Conservation (phyloP, 192 early-diverging fungal genomes). For the Coemansia sp. region DNA sequence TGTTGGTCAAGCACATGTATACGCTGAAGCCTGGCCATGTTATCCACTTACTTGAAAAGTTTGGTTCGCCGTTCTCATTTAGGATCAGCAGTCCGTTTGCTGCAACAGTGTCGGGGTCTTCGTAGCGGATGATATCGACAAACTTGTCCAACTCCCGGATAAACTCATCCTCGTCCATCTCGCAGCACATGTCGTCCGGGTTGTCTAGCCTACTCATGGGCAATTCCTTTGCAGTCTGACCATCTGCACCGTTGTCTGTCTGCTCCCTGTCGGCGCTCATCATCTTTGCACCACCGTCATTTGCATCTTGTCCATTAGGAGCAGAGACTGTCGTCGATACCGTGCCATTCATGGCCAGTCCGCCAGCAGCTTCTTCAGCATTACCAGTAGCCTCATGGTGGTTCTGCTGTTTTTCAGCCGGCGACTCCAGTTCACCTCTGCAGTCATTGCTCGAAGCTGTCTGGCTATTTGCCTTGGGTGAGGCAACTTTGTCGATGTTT, state of each 20-base stretch:
- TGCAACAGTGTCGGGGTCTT: slow-evolving; percentile 44
- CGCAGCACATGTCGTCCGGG: slow-evolving; percentile 39
- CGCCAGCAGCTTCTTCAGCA: neutral
- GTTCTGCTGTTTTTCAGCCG: neutral
- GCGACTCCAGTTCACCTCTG: neutral
- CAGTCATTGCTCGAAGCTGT: neutral
- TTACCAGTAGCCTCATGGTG: neutral
- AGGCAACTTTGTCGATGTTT: neutral
- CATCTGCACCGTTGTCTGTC: slow-evolving; percentile 1
- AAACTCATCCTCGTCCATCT: slow-evolving; percentile 56
- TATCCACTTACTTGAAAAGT: neutral
- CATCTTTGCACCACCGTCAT: neutral
- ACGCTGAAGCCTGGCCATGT: neutral
- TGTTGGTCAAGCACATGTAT: neutral
- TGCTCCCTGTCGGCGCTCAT: neutral
- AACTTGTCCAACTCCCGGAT: slow-evolving; percentile 57
- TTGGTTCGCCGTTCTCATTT: slow-evolving; percentile 40
- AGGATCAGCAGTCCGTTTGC: slow-evolving; percentile 47
- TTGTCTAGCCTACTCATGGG: slow-evolving; percentile 53
- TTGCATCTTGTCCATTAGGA: neutral
- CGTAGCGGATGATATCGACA: slow-evolving; percentile 51
- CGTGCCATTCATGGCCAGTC: neutral
- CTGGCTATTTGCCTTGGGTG: neutral
- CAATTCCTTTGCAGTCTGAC: slow-evolving; percentile 14
- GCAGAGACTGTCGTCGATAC: neutral